Base-by-base conservation (phyloP, 2,329 filamentous ascomycete species). In the Acarospora socialis region DNA sequence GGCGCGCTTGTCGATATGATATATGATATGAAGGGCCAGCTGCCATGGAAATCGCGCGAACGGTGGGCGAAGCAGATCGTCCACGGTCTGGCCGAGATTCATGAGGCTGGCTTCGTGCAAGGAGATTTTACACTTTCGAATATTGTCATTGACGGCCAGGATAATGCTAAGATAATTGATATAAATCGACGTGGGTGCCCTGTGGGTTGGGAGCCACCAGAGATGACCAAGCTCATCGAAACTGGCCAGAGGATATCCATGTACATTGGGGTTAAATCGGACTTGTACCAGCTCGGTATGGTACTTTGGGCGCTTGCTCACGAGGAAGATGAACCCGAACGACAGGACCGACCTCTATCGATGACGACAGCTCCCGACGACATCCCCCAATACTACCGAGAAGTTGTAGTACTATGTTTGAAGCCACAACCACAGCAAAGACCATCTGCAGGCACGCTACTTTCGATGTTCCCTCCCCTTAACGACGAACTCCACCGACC, bases 201-300 rank as follows among this genome's bases (percentile, higher is more conserved):
- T 0, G 81, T 95, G 4, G 87, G 87, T 15, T 98, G 90, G 90
- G 90, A 98, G 45, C 86, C 90, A 3, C 90, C 90, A 4, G 90
- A 98, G 56, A 79, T 92, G 34, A 78, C 77, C 10, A 70, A 72
- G 4, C 72, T 95, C 34, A 83, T 95, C 38, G 77, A 87, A 42
- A 86, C 77, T 53, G 81, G 81, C 36, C 86, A 94, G 54, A 72
- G 83, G 18, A 86, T 98, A 32, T 80, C 81, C 27, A 93, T 95
- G 77, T 94, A 92, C 49, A 95, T 98, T 50, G 87, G 90, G 8
- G 84, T 94, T 51, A 98, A 98, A 57, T 93, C 87, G 1, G 90
- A 98, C 55, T 64, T 98, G 1, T 98, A 80, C 48, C 90, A 98
- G 55, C 68, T 95, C 4, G 90, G 90, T 4, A 98, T 98, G 90